A percentile compares a stretch with the other conserved stretches of the same genome.
phyloP scores from a whole-genome alignment of 2,329 filamentous ascomycete genomes.

The Davidsoniella australis region DNA sequence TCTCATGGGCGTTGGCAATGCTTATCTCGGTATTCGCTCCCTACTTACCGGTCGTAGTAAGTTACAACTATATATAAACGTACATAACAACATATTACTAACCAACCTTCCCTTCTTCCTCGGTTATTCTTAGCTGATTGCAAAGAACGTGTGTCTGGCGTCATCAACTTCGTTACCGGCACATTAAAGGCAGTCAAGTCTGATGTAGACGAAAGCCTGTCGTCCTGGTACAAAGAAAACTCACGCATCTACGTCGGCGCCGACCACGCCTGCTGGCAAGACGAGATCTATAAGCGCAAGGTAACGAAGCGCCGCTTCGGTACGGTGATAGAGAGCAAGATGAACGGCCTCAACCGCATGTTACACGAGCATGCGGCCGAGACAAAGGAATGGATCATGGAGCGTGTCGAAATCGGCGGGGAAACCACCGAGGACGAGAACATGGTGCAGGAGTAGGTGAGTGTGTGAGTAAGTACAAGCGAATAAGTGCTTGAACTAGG shows the following conservation, averaged over 20 bases:
- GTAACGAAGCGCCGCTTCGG: constrained; percentile 45
- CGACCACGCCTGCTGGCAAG: constrained; percentile 60
- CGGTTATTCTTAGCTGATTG: constrained; percentile 28
- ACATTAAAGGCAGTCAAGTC: constrained; percentile 63
- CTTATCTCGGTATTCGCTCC: constrained; percentile 68
- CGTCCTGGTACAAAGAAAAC: constrained; percentile 68
- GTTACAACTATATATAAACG: constrained; percentile 8
- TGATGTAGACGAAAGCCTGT: constrained; percentile 55
- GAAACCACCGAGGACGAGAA: constrained; percentile 35
- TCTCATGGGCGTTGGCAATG: constrained; percentile 76
- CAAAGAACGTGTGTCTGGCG: constrained; percentile 48
- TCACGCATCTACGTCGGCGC: constrained; percentile 63
- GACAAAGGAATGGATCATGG: constrained; percentile 33
- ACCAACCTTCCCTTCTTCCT: constrained; percentile 11
- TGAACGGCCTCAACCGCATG: constrained; percentile 35
- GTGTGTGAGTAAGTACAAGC: not conserved
- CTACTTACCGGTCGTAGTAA: constrained; percentile 62
- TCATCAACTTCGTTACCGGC: constrained; percentile 69
- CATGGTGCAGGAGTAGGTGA: constrained; percentile 14
- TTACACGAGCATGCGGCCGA: constrained; percentile 37
- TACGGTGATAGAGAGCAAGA: constrained; percentile 34
- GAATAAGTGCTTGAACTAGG: not conserved
- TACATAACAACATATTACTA: not conserved
- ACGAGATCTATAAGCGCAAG: constrained; percentile 40
- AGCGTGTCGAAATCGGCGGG: constrained; percentile 22